These are phyloP conservation scores for Wickerhamomyces strasburgensis DNA, from an alignment of 805 yeast genomes.

Conservation along the genomic window DNA sequence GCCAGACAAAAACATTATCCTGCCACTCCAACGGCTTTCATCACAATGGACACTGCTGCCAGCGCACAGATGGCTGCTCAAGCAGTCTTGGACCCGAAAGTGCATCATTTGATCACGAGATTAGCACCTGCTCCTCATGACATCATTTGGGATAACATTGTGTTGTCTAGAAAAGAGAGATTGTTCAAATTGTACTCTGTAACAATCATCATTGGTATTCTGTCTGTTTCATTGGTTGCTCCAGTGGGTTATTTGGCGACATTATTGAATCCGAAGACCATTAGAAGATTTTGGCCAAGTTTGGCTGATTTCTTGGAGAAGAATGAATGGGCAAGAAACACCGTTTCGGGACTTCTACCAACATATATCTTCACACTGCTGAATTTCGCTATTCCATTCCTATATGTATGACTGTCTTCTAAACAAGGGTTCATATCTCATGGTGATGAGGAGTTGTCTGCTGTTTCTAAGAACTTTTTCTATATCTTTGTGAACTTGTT, in stretches of 20 bases:
- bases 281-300: conserved; percentile 75
- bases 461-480: conserved; percentile 89
- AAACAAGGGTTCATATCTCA: conserved; percentile 87
- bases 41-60: conserved; percentile 92
- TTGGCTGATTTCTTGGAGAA: conserved; percentile 62
- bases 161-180: conserved; percentile 71
- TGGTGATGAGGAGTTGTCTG: conserved; percentile 87
- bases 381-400: conserved; percentile 77
- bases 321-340: conserved; percentile 66
- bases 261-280: conserved; percentile 71
- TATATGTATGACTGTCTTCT: conserved; percentile 77
- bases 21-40: conserved; percentile 86
- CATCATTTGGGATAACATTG: conserved; percentile 87
- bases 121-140: conserved; percentile 97
- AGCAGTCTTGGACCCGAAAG: conserved; percentile 86
- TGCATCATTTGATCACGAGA: conserved; percentile 72
- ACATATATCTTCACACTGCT: conserved; percentile 85
- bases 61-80: conserved; percentile 97
- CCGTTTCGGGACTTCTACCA: conserved; percentile 86
- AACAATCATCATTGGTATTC: conserved; percentile 59
- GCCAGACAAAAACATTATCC: conserved; percentile 68
- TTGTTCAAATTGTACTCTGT: conserved; percentile 58
- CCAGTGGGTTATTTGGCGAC: conserved; percentile 87
- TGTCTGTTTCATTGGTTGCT: conserved; percentile 67
- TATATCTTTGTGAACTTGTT: conserved; percentile 92